phyloP scores from a whole-genome alignment of 305 asterid species.

The Solanum hybrid region DNA sequence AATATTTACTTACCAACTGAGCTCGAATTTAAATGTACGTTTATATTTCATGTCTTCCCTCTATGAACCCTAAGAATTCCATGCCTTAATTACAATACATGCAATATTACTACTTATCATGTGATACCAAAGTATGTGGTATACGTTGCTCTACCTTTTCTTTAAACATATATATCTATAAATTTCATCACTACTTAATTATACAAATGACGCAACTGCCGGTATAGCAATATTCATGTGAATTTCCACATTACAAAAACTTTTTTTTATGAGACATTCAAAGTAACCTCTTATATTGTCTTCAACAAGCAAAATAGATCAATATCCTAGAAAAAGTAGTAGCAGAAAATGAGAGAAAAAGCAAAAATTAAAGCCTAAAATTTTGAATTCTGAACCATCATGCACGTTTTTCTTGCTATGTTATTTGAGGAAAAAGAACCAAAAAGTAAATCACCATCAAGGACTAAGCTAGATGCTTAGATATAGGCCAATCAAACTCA shows the following conservation, averaged over 20 bases:
- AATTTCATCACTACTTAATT: not conserved
- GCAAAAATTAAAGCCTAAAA: not conserved
- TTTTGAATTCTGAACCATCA: not conserved
- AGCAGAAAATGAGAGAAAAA: not conserved
- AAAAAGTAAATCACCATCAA: not conserved
- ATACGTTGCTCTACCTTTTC: not conserved
- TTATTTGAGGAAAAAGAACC: not conserved
- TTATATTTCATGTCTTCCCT: not conserved
- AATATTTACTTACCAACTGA: not conserved
- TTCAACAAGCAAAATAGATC: not conserved
- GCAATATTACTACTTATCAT: not conserved
- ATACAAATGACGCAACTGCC: not conserved
- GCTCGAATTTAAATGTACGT: not conserved
- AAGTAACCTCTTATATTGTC: too few species aligned
- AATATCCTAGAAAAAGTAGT: not conserved
- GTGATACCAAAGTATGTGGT: not conserved
- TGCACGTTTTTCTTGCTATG: conserved; percentile 1
- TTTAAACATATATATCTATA: not conserved
- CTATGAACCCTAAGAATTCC: not conserved
- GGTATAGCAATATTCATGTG: not conserved
- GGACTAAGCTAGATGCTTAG: not conserved
- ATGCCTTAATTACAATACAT: not conserved
- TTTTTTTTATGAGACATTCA: not conserved
- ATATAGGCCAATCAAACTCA: not conserved
- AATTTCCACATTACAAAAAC: not conserved